Evolutionary conservation across 2,329 filamentous ascomycete species (phyloP), one percentile per base, ranked within the genome.

Genomic region (Colletotrichum tabaci): DNA sequence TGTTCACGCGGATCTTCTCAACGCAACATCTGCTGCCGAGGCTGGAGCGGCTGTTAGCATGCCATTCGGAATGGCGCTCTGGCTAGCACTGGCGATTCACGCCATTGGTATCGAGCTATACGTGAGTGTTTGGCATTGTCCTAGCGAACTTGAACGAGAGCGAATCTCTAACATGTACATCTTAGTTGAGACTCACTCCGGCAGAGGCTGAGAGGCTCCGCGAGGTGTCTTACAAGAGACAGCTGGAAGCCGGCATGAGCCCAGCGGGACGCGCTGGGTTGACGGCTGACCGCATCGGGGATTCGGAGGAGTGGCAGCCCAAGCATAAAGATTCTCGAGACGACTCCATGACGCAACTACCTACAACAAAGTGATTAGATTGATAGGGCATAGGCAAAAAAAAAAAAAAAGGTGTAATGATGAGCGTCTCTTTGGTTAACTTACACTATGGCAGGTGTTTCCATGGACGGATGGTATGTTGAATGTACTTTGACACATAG

Each of bases 191-290:
- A 16, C 74, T 88, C 21, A 90, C 88, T 0, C 86, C 87, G 0
- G 81, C 77, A 13, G 88, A 90, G 74, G 79, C 80, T 2, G 81
- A 88, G 56, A 79, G 88, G 10, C 77, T 90, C 61, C 82, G 88
- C 16, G 79, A 82, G 30, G 82, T 89, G 1, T 86, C 84, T n/a
- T 88, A 88, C 74, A 83, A 88, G 76, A 81, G 84, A 56, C 88
- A 90, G 74, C 62, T 88, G 12, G 86, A 86, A 74, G 83, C 84
- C 4, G 87, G 88, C 0, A 82, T 86, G 77, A 80, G 75, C 53
- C 79, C 82, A n/a, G 83, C 87, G 0, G 86, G 85, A 0, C 80
- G 80, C 35, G 81, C 82, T 2, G 86, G 86, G 0, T 73, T 85
- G 56, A 84, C 83, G 5, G 79, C 76, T 1, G 84, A 87, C 73